phyloP scores from a whole-genome alignment of 805 yeast genomes.

The Torulaspora quercuum region DNA sequence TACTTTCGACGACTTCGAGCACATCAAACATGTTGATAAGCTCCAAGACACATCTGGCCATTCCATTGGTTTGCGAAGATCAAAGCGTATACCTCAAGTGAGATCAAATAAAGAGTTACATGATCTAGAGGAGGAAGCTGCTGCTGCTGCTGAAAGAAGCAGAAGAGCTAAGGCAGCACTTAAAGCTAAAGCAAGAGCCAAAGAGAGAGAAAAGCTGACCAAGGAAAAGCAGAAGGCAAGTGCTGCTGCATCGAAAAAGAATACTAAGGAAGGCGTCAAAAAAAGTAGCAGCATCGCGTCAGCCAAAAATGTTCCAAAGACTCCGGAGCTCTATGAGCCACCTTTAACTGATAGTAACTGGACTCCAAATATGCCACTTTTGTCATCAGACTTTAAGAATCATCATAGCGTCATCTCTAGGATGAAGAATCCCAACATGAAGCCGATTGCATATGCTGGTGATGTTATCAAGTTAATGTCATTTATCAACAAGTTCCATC shows the following conservation, averaged over 20 bases:
- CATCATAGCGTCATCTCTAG: slow-evolving; percentile 20
- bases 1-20: slow-evolving; percentile 32
- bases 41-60: slow-evolving; percentile 15
- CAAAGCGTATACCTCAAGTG: slow-evolving; percentile 26
- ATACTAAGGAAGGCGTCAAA: slow-evolving; percentile 5
- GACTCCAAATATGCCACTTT: slow-evolving; percentile 31
- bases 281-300: slow-evolving; percentile 2
- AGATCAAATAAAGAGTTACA: slow-evolving; percentile 19
- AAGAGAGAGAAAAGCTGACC: slow-evolving; percentile 14
- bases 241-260: slow-evolving; percentile 9
- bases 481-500: slow-evolving; percentile 30
- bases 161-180: slow-evolving; percentile 12
- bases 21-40: slow-evolving; percentile 22
- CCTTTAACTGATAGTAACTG: slow-evolving; percentile 24
- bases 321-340: slow-evolving; percentile 24
- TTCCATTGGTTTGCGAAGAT: slow-evolving; percentile 24
- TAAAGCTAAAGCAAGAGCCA: slow-evolving; percentile 16
- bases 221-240: slow-evolving; percentile 13
- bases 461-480: slow-evolving; percentile 32
- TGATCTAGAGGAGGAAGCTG: slow-evolving; percentile 19
- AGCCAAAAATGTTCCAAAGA: no score
- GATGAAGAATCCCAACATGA: slow-evolving; percentile 24
- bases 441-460: slow-evolving; percentile 29
- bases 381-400: slow-evolving; percentile 20
- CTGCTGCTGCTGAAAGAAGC: slow-evolving; percentile 14